Evolutionary conservation across 805 yeast genomes (phyloP).

Genomic region (Ogataea dorogensis): DNA sequence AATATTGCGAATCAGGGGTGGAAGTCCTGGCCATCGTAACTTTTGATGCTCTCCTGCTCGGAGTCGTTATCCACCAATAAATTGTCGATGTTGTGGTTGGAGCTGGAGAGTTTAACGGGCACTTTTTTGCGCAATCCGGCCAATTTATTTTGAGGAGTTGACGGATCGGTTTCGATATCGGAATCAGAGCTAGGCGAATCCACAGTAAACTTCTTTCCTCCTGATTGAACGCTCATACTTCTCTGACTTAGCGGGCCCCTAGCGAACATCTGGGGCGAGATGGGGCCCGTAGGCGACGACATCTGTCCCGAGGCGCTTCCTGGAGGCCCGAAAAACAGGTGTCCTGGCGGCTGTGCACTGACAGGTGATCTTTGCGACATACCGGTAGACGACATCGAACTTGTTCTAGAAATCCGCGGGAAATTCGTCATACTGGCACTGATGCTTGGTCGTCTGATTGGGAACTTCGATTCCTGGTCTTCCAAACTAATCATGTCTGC

Average conservation of each 20-base stretch:
- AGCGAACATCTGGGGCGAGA: slow-evolving; percentile 15
- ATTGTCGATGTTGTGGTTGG: slow-evolving; percentile 23
- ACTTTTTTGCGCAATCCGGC: slow-evolving; percentile 25
- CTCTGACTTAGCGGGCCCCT: slow-evolving; percentile 23
- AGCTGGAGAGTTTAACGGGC: slow-evolving; percentile 13
- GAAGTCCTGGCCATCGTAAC: slow-evolving; percentile 34
- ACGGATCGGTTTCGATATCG: slow-evolving; percentile 18
- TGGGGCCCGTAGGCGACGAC: slow-evolving; percentile 13
- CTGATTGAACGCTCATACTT: slow-evolving; percentile 9
- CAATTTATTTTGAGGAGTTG: slow-evolving; percentile 17
- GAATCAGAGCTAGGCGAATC: slow-evolving; percentile 27
- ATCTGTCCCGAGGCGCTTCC: slow-evolving; percentile 11
- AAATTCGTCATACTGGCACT: slow-evolving; percentile 40
- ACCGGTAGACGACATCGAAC: slow-evolving; percentile 22
- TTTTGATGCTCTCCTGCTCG: slow-evolving; percentile 25
- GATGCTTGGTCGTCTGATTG: slow-evolving; percentile 59
- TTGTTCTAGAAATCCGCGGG: slow-evolving; percentile 30
- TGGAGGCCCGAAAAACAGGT: slow-evolving; percentile 17
- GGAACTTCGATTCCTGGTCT: slow-evolving; percentile 41
- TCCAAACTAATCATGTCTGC: slow-evolving; percentile 77
- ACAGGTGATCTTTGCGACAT: slow-evolving; percentile 24
- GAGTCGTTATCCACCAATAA: slow-evolving; percentile 20
- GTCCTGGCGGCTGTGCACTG: slow-evolving; percentile 9
- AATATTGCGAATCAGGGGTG: slow-evolving; percentile 19
- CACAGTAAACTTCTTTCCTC: slow-evolving; percentile 30